A percentile compares a stretch with the other conserved stretches of the same genome.
Conservation (phyloP, 1,284 basidiomycete genomes). For the Cryptococcus sp. region DNA sequence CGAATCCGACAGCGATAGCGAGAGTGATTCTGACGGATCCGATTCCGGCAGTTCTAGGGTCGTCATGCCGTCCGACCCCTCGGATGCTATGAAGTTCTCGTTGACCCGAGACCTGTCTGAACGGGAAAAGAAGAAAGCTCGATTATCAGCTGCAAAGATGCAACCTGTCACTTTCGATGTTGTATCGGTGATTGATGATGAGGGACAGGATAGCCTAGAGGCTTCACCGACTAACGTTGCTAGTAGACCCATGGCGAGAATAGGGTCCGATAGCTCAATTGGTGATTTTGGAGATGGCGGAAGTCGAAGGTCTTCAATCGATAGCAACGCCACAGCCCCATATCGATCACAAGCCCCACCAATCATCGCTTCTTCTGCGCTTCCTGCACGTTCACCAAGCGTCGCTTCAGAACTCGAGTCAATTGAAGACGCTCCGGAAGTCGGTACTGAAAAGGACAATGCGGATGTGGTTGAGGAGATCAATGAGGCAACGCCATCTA, state of each 20-base stretch:
- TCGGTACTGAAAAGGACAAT: neutral
- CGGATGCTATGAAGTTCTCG: constrained; percentile 21
- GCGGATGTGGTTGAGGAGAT: neutral
- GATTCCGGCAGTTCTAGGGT: neutral
- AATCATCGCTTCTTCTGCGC: neutral
- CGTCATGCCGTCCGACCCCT: constrained; percentile 11
- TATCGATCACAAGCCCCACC: neutral
- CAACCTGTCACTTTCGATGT: constrained; percentile 15
- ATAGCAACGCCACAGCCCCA: neutral
- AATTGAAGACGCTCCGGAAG: neutral
- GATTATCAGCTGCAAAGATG: constrained; percentile 31
- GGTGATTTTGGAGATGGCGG: constrained; percentile 30
- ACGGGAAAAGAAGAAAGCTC: constrained; percentile 20
- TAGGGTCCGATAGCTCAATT: constrained; percentile 32
- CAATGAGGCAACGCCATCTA: neutral
- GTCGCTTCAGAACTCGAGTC: neutral
- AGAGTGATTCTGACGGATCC: neutral
- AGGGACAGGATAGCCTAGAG: constrained; percentile 11
- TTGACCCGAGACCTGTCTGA: constrained; percentile 28
- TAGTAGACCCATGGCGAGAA: neutral
- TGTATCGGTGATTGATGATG: constrained; percentile 10
- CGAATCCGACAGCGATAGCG: neutral
- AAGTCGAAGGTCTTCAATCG: neutral
- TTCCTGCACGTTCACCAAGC: neutral
- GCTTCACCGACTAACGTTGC: neutral